Percentiles rank a stretch among this genome's conserved stretches.
Evolutionary conservation across 148 eudicot genomes (phyloP).

Genomic region (Pouteria glomerata): DNA sequence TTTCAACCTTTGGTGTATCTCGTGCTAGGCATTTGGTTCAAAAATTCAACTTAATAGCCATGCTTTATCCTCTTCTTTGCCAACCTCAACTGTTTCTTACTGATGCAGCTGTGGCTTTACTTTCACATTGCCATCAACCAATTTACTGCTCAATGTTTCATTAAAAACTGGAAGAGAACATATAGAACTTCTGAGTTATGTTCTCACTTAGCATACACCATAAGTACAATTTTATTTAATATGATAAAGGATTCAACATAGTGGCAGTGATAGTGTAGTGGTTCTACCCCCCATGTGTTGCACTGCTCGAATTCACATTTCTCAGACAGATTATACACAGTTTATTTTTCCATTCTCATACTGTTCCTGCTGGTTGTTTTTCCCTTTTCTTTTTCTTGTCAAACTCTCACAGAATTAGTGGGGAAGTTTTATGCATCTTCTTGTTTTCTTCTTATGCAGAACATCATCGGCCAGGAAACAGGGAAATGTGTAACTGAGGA

Average conservation of each 20-base stretch:
- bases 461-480: constrained; percentile 86
- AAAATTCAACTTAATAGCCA: neutral
- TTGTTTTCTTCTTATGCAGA: constrained; percentile 38
- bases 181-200: no score
- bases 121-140: neutral
- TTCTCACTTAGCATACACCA: neutral
- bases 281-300: no score
- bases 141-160: neutral
- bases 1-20: neutral
- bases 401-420: neutral
- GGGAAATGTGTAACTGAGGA: constrained; percentile 73
- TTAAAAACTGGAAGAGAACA: neutral
- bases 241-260: no score
- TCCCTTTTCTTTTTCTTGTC: neutral
- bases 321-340: neutral
- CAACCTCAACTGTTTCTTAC: no score
- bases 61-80: neutral
- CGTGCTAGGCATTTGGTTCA: neutral
- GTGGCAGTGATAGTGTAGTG: no score
- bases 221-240: neutral
- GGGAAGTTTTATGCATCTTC: neutral
- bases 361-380: neutral
- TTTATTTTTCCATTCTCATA: neutral
- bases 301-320: neutral
- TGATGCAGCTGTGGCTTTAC: neutral